Conservation (phyloP, 805 yeast genomes). For the Isabelozyma gotoi region DNA sequence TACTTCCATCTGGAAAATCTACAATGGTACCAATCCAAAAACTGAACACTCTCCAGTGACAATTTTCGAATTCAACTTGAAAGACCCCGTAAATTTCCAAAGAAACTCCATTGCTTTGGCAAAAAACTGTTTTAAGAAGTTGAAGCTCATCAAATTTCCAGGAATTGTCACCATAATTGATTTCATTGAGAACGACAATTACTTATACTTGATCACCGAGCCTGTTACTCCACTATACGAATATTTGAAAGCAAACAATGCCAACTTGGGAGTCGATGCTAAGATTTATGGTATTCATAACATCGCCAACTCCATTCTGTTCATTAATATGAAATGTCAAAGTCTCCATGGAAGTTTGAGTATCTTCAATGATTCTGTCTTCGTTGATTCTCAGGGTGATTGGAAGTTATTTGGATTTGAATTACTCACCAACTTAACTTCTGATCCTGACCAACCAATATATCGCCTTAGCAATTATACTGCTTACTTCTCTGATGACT, state of each 20-base stretch:
- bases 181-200: constrained; percentile 58
- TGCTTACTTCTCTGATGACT: constrained; percentile 22
- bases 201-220: constrained; percentile 66
- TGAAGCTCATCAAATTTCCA: constrained; percentile 64
- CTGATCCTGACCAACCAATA: constrained; percentile 46
- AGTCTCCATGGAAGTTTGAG: constrained; percentile 67
- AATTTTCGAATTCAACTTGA: constrained; percentile 62
- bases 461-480: constrained; percentile 31
- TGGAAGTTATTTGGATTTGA: constrained; percentile 88
- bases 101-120: constrained; percentile 29
- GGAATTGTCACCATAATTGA: constrained; percentile 66
- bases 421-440: constrained; percentile 47
- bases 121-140: constrained; percentile 37
- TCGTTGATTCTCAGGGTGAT: constrained; percentile 66
- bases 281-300: constrained; percentile 55
- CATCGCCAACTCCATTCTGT: constrained; percentile 54
- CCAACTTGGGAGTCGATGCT: constrained; percentile 28
- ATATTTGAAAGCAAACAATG: constrained; percentile 32
- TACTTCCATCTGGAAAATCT: constrained; percentile 59
- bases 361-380: constrained; percentile 48
- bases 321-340: constrained; percentile 55
- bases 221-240: constrained; percentile 53
- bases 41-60: constrained; percentile 54
- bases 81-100: constrained; percentile 29
- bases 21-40: constrained; percentile 56